A percentile compares a stretch with the other conserved stretches of the same genome.
These are phyloP conservation scores for Colletotrichum sp. DNA, from an alignment of 2,329 filamentous ascomycete genomes.

Conservation along the genomic window DNA sequence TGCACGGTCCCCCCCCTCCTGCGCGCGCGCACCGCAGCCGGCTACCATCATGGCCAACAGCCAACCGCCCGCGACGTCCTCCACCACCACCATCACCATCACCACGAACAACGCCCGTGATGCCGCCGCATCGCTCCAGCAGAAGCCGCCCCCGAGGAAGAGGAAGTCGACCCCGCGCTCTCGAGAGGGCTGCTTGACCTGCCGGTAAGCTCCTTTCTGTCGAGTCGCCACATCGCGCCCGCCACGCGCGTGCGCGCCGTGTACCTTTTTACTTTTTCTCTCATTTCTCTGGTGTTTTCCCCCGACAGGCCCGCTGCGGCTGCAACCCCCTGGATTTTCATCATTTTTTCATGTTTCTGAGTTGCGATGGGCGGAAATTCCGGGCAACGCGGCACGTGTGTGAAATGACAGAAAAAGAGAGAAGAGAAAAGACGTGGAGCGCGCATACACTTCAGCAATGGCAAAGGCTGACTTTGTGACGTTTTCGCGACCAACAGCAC, in stretches of 20 bases:
- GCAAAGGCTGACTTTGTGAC: background rate
- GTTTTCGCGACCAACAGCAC: background rate
- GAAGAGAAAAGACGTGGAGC: background rate
- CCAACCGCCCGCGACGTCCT: background rate
- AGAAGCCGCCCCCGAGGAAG: background rate
- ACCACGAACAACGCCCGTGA: background rate
- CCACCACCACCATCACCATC: background rate
- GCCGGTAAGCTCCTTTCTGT: background rate
- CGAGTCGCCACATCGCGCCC: background rate
- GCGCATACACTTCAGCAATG: background rate
- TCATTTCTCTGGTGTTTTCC: background rate
- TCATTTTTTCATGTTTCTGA: background rate
- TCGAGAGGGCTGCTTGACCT: background rate
- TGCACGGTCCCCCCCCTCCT: background rate
- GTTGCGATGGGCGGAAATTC: background rate
- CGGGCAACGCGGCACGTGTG: background rate
- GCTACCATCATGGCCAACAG: background rate
- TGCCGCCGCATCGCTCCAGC: background rate
- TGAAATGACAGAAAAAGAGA: background rate
- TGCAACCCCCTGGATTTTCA: background rate
- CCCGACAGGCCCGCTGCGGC: background rate
- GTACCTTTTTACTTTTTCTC: background rate
- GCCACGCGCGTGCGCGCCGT: background rate
- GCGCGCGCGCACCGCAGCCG: background rate
- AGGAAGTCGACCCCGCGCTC: background rate